Percentiles rank a stretch among this genome's conserved stretches.
Conservation (phyloP, 129 eudicot species). For the Apium graveolens region DNA sequence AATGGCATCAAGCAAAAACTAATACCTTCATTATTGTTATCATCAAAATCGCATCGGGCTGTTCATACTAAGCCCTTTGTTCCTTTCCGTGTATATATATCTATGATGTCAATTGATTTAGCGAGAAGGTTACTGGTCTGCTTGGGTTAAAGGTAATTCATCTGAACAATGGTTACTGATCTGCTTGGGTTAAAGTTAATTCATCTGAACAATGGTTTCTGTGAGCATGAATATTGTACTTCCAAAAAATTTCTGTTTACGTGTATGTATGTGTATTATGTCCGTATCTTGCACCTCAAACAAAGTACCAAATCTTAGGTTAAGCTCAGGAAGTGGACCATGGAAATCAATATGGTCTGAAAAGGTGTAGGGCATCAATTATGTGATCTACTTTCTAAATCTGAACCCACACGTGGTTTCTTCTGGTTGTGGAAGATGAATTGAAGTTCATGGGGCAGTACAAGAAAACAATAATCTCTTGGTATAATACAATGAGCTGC, state of each 20-base stretch:
- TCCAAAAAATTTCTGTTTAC: neutral
- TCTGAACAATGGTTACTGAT: neutral
- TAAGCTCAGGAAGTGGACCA: constrained; percentile 70
- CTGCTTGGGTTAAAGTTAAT: too few species aligned
- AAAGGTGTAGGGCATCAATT: constrained; percentile 29
- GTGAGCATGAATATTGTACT: neutral
- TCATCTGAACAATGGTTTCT: neutral
- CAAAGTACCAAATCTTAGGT: constrained; percentile 29
- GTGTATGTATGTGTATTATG: neutral
- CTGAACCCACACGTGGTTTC: neutral
- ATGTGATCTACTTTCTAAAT: constrained; percentile 6
- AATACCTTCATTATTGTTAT: neutral
- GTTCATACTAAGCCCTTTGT: neutral
- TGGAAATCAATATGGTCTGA: constrained; percentile 59
- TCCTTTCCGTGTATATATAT: neutral
- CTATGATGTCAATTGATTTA: neutral
- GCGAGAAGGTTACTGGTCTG: neutral
- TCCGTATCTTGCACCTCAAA: neutral
- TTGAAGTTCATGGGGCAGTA: neutral
- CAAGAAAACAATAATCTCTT: neutral
- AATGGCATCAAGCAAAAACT: neutral
- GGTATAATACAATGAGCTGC: constrained; percentile 4
- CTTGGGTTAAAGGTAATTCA: neutral
- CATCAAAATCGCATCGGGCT: too few species aligned
- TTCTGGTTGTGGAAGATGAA: neutral